Base-by-base conservation (phyloP, 441 rosid genomes). In the Sinapis alba region DNA sequence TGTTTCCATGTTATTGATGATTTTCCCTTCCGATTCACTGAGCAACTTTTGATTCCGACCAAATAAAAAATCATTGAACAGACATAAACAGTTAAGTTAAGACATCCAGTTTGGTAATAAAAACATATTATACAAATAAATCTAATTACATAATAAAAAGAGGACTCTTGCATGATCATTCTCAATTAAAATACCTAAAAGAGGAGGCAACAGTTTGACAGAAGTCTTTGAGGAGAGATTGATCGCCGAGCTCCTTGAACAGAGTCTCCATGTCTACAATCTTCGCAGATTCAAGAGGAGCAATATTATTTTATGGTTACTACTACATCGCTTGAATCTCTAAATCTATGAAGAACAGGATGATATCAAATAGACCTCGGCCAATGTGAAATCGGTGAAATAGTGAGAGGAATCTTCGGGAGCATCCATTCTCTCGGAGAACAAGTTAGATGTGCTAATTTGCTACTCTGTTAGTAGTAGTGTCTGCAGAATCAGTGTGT, bases 201-300 rank as follows among this genome's bases (percentile, higher is more conserved):
- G 72, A 81, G 50, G 84, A 77, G 30, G 98, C 96, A 76, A 94
- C 87, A 15, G 79, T 74, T 71, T 84, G 77, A 78, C 97, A 94
- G 19, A 87, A 86, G 53, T 89, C 93, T n/a, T 51, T 81, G 59
- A 73, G 71, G 72, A 89, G 73, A 47, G 90, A 62, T 51, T 81
- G 85, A 62, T 84, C 84, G 62, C 94, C 87, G 45, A 84, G 77
- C 65, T 88, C 91, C 83, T 87, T 92, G 73, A 81, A 87, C 20
- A 81, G 82, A 74, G 62, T 87, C 86, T 92, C 90, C 95, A 94
- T 79, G 71, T 94, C 93, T 75, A 86, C 80, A 66, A 94, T 83
- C 96, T 91, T 68, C 65, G 18, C 50, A 72, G 4, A 57, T 5
- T 7, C n/a, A 67, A 3, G 24, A 67, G 1, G 13, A 57, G 24